Base-by-base conservation (phyloP, 2,329 filamentous ascomycete species). In the Penicillium sp. region DNA sequence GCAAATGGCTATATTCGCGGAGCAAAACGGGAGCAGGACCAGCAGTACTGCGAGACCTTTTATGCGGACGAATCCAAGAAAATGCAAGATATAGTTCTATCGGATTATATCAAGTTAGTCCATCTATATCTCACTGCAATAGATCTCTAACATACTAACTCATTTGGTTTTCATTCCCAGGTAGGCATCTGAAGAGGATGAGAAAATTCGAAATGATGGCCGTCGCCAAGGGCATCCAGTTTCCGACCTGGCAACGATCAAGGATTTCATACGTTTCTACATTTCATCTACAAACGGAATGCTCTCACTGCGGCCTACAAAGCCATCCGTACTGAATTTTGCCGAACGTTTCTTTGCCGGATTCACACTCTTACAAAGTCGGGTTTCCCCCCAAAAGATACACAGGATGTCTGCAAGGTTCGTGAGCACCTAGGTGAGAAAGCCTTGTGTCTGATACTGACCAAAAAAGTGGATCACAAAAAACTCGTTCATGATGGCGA, bases 201-300 rank as follows among this genome's bases (percentile, higher is more conserved):
- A 63, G 29, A 53, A 50, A 23, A 26, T 57, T 53, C 44, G 51
- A 60, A 35, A 60, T 8, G 48, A 59, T 35, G 62, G 58, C 35
- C 62, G 61, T 47, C 21, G 35, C 44, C 26, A 64, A 48, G 58
- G 62, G 56, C 41, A 64, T 19, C 54, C 58, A 29, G 55, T 61
- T 23, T 55, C 50, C 4, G 51, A 64, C 38, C 58, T 58, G 3
- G 62, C 55, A 26, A 64, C 50, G 47, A 56, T 64, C 17, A 64
- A 64, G 50, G 62, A 61, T 49, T 64, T 64, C 51, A 52, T 64
- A 47, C 50, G 51, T 31, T 64, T 56, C 56, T 64, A 64, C 45
- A 53, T 64, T 11, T 54, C 30, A 50, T 64, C 56, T 58, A 52
- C 38, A 15, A 6, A 64, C 50, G 51, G 62, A 61, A 64, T 64